A percentile compares a stretch with the other conserved stretches of the same genome.
Conservation (phyloP, 805 yeast species). For the Ogataea paraovalis region DNA sequence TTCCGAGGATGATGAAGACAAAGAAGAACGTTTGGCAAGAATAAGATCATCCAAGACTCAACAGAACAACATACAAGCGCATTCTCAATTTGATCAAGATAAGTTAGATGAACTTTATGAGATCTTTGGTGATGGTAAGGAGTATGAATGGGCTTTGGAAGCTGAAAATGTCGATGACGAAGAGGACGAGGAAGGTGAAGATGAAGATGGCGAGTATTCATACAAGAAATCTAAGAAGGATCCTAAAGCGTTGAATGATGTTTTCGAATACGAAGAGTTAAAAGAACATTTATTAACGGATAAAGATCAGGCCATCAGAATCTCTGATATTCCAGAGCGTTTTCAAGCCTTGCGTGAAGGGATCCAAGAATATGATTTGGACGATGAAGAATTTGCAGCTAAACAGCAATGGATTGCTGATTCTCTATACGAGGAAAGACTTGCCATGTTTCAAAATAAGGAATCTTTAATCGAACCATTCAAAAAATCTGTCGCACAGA, state of each 20-base stretch:
- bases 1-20: slow-evolving; percentile 80
- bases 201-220: slow-evolving; percentile 31
- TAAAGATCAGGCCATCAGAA: slow-evolving; percentile 82
- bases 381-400: slow-evolving; percentile 59
- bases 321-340: slow-evolving; percentile 88
- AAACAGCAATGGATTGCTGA: slow-evolving; percentile 84
- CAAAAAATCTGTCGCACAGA: slow-evolving; percentile 65
- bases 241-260: slow-evolving; percentile 70
- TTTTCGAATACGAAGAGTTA: slow-evolving; percentile 91
- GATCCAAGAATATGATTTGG: slow-evolving; percentile 64
- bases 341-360: slow-evolving; percentile 72
- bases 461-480: slow-evolving; percentile 45
- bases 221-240: slow-evolving; percentile 28
- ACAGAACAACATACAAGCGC: slow-evolving; percentile 28
- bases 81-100: slow-evolving; percentile 71
- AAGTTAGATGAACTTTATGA: slow-evolving; percentile 90
- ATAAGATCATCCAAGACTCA: slow-evolving; percentile 32
- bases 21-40: slow-evolving; percentile 38
- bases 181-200: slow-evolving; percentile 37
- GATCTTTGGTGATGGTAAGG: slow-evolving; percentile 95
- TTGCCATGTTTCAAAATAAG: slow-evolving; percentile 35
- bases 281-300: slow-evolving; percentile 89
- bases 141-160: slow-evolving; percentile 96
- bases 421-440: slow-evolving; percentile 55
- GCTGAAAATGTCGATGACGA: slow-evolving; percentile 71